Base-by-base conservation (phyloP, 805 yeast genomes). In the Starmerella ratchasimensis region DNA sequence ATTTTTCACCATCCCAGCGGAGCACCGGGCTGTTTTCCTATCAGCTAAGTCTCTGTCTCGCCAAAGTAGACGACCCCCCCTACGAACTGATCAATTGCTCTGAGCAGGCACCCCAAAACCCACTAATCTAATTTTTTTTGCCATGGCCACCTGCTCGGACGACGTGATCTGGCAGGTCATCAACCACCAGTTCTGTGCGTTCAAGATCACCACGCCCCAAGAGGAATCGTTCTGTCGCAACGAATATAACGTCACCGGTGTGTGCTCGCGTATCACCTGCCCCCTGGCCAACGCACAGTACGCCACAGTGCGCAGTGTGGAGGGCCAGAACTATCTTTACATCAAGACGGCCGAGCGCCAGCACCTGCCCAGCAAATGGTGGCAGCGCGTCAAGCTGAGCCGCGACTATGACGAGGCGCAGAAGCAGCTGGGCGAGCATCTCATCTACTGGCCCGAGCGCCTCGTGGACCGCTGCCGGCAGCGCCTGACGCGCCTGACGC, bases 281-380 rank as follows among this genome's bases (percentile, higher is more conserved):
- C 99, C 99, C 2, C 64, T 90, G 43, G 99, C 99, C 19, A 90
- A 59, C 38, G 46, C 63, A n/a, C 56, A 50, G 38, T 59, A 59
- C 36, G 61, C 63, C 22, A 57, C 63, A 1, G 61, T 59, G 15
- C 49, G 60, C 28, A 46, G 38, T 39, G 52, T 59, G 16, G 54
- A 58, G 33, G 63, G 63, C 21, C 44, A 53, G 33, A 49, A 57
- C 26, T 58, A 55, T 32, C 44, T 59, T 5, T 90, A 90, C 62
- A 90, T 90, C 83, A 90, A 90, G 59, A 90, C 97, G 1, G 94
- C 93, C 1, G 99, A 90, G 64, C 75, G 99, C 62, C 93, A 94
- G 16, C 97, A 90, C 57, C 80, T 84, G 46, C 99, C 99, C 11
- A 74, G 80, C 31, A 79, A 80, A 52, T 64, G 82, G 57, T 90